Evolutionary conservation across 2,329 filamentous ascomycete genomes (phyloP).

Genomic region (Knoxdaviesia capensis): DNA sequence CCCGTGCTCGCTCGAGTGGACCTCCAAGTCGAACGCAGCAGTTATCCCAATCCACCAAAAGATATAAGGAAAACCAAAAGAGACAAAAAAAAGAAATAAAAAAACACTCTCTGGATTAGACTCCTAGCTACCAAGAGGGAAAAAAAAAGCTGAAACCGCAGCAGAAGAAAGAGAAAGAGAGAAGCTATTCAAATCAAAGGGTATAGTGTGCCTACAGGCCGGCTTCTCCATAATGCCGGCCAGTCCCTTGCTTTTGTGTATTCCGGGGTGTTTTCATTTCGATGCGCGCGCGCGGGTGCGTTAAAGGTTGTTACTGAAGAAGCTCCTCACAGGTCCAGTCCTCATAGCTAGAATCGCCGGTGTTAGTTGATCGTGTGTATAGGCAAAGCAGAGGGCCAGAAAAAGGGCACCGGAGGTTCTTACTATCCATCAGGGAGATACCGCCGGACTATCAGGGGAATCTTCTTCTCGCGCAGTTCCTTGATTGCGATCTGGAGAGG

Average conservation of each 20-base stretch:
- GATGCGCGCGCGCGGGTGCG: too few species aligned
- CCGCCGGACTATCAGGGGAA: slow-evolving; percentile 80
- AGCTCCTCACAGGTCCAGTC: slow-evolving; percentile 98
- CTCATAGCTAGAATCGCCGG: slow-evolving; percentile 51
- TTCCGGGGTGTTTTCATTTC: too few species aligned
- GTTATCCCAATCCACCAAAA: too few species aligned
- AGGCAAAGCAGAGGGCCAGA: neutral
- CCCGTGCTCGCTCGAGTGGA: too few species aligned
- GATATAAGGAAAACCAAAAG: neutral
- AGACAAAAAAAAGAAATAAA: neutral
- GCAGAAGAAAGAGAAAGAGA: neutral
- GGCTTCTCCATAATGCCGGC: too few species aligned
- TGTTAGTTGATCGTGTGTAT: slow-evolving; percentile 6
- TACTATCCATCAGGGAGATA: slow-evolving; percentile 95
- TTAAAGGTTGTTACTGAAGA: slow-evolving; percentile 27
- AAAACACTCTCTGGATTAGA: neutral
- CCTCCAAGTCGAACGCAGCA: too few species aligned
- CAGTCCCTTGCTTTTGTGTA: too few species aligned
- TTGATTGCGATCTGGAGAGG: slow-evolving; percentile 95
- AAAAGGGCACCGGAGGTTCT: slow-evolving; percentile 17
- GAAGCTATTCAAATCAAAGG: too few species aligned
- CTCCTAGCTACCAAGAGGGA: neutral
- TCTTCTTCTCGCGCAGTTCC: slow-evolving; percentile 96
- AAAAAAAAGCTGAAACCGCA: neutral
- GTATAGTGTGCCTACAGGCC: too few species aligned